Percentiles rank a stretch among this genome's conserved stretches.
Evolutionary conservation across 2,329 filamentous ascomycete species (phyloP).

Genomic region (Exophiala sp.): DNA sequence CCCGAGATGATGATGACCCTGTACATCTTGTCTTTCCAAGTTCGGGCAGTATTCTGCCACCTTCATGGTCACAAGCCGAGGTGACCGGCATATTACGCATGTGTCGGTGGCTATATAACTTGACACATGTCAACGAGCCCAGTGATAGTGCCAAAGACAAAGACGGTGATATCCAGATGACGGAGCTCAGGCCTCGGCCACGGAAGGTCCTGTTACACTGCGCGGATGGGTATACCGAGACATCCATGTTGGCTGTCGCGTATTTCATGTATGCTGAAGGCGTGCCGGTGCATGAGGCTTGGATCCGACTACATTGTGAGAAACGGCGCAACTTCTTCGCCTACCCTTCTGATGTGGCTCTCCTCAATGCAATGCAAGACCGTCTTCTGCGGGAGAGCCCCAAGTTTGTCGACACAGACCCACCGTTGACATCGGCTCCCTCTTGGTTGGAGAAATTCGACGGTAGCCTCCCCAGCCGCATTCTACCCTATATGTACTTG

Average conservation of each 20-base stretch:
- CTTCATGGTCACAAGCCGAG: slow-evolving; percentile 75
- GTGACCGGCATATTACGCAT: slow-evolving; percentile 78
- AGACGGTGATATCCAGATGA: slow-evolving; percentile 55
- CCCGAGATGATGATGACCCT: slow-evolving; percentile 34
- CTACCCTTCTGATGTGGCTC: slow-evolving; percentile 80
- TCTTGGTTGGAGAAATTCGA: slow-evolving; percentile 78
- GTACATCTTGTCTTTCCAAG: slow-evolving; percentile 77
- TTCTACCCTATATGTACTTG: slow-evolving; percentile 91
- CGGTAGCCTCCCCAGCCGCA: slow-evolving; percentile 81
- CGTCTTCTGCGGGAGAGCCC: slow-evolving; percentile 70
- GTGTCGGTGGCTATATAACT: slow-evolving; percentile 81
- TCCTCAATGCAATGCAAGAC: slow-evolving; percentile 70
- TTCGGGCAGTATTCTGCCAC: slow-evolving; percentile 83
- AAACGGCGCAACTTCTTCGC: slow-evolving; percentile 92
- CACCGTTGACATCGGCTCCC: slow-evolving; percentile 47
- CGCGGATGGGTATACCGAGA: slow-evolving; percentile 93
- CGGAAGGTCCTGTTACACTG: slow-evolving; percentile 84
- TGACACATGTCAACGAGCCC: slow-evolving; percentile 58
- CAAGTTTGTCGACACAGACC: slow-evolving; percentile 28
- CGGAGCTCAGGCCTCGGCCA: slow-evolving; percentile 37
- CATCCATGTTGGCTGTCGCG: slow-evolving; percentile 77
- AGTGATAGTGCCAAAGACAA: slow-evolving; percentile 37
- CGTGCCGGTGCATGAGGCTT: slow-evolving; percentile 72
- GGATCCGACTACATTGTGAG: slow-evolving; percentile 74
- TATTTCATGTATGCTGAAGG: slow-evolving; percentile 93